Base-by-base conservation (phyloP, 2,329 filamentous ascomycete genomes). In the Fusarium sp. region DNA sequence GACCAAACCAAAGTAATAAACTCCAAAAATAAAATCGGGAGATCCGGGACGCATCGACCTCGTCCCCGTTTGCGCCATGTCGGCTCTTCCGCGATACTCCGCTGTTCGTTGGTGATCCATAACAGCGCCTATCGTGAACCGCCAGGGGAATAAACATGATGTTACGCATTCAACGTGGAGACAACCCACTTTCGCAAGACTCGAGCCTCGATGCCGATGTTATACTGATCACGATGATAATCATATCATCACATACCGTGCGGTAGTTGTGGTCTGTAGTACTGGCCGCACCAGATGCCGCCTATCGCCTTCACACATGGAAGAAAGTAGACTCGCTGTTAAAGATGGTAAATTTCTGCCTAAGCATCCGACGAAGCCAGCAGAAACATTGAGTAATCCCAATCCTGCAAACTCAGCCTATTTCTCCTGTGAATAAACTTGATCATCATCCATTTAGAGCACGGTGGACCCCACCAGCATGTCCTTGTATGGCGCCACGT, bases 401-500 rank as follows among this genome's bases (percentile, higher is more conserved):
- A 54, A 50, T 46, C 54, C 43, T 43, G 42, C 51, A 46, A 47
- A 47, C 45, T 58, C 50, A 29, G 50, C 50, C 53, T 30, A 20
- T 61, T 60, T 54, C 58, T 53, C 62, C 58, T 61, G 63, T 59
- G 50, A 43, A 53, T 63, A 65, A 65, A 62, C 55, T 73, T 63
- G 67, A 63, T 58, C 66, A 63, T 64, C 59, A 61, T 61, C 59
- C 59, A 66, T 65, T 59, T 50, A 56, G 44, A 63, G 59, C 57
- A 60, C 44, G 52, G 56, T 50, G 47, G 59, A 68, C 72, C 72
- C 73, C 73, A 66, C 73, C 68, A 25, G 70, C 72, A 59, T 51
- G 60, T 50, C 66, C 73, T 70, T 64, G 56, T 75, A 74, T 75
- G 73, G 73, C 73, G 73, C 73, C 73, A 75, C 73, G 73, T 75